Conservation (phyloP, 306 rosid species). For the Trifolium fragiferum region DNA sequence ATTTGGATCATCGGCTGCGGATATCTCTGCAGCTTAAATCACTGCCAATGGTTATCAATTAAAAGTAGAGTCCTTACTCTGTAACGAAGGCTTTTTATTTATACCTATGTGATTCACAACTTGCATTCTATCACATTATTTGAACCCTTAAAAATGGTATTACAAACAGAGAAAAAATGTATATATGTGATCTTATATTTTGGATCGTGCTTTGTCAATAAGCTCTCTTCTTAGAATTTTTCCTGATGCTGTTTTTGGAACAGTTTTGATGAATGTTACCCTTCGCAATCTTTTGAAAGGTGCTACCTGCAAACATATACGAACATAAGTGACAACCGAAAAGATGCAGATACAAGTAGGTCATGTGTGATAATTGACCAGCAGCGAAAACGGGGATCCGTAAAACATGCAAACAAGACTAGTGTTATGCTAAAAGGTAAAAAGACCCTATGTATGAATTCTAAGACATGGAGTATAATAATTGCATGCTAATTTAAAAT, state of each 20-base stretch:
- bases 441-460: neutral
- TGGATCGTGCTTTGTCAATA: slow-evolving; percentile 73
- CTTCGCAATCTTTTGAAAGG: slow-evolving; percentile 80
- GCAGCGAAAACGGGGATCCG: neutral
- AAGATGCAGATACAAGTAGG: neutral
- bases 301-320: slow-evolving; percentile 65
- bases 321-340: neutral
- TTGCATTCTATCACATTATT: neutral
- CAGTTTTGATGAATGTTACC: slow-evolving; percentile 74
- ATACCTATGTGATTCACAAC: neutral
- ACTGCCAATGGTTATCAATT: neutral
- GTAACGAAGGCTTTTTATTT: neutral
- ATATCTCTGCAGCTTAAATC: too few species aligned
- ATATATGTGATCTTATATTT: slow-evolving; percentile 46
- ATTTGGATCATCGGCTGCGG: too few species aligned
- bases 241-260: slow-evolving; percentile 84
- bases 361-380: neutral
- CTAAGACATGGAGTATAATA: neutral
- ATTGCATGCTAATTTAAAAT: neutral
- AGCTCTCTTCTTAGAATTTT: slow-evolving; percentile 90
- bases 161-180: neutral
- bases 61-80: neutral
- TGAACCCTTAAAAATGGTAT: neutral
- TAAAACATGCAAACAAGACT: slow-evolving; percentile 18
- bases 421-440: neutral